Evolutionary conservation across 169 alveolate species (phyloP).

Genomic region (Cryptosporidium felis): DNA sequence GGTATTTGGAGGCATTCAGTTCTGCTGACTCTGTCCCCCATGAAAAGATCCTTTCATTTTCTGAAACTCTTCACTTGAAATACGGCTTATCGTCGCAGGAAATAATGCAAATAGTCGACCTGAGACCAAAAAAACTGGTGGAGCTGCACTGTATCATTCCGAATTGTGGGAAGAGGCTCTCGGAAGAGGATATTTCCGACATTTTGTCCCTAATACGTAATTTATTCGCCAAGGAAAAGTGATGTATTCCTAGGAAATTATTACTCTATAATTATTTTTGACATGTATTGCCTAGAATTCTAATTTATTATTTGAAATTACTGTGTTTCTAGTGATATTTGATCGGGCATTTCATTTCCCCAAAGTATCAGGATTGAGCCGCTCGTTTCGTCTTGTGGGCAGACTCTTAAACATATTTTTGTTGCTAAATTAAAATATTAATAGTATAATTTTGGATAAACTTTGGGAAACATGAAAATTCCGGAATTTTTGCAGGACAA

Average conservation of each 20-base stretch:
- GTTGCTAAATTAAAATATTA: not conserved
- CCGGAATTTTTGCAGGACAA: conserved; percentile 80
- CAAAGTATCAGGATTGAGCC: conserved; percentile 17
- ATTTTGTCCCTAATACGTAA: not conserved
- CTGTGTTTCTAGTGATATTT: not conserved
- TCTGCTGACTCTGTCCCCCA: not conserved
- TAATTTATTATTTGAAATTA: not conserved
- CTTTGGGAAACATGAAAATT: conserved; percentile 31
- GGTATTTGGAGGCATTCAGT: conserved; percentile 55
- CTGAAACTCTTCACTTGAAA: conserved; percentile 5
- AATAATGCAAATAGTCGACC: conserved; percentile 39
- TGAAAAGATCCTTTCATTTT: not conserved
- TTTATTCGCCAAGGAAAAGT: too few relatives aligned
- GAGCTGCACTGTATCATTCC: conserved; percentile 49
- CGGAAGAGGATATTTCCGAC: conserved; percentile 34
- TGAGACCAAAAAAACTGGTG: conserved; percentile 37
- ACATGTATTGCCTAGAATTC: not conserved
- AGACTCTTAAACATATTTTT: not conserved
- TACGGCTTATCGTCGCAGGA: conserved; percentile 28
- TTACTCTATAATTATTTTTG: not conserved
- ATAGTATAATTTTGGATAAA: not conserved
- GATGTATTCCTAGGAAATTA: not conserved
- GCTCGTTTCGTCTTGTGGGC: conserved; percentile 68
- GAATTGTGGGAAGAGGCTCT: conserved; percentile 36
- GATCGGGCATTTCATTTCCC: not conserved